These are phyloP conservation scores for Globisporangium alternatum DNA, from an alignment of 352 stramenopile genomes.

Conservation along the genomic window DNA sequence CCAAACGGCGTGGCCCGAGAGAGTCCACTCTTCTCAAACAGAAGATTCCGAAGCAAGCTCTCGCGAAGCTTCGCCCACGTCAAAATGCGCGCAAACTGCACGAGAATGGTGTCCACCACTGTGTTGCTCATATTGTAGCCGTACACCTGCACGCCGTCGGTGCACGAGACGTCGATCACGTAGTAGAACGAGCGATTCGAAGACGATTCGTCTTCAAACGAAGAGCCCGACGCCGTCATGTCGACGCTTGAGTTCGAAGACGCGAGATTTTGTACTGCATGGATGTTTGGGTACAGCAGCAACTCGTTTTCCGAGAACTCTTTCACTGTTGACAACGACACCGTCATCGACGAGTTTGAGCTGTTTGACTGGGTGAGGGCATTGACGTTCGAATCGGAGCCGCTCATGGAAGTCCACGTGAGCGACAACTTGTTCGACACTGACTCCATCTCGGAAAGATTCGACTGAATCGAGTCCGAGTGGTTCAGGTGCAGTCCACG, in stretches of 20 bases:
- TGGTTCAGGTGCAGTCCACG: slow-evolving; percentile 17
- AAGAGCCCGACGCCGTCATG: not conserved
- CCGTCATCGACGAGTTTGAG: slow-evolving; percentile 14
- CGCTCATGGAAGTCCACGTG: slow-evolving; percentile 33
- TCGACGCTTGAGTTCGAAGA: slow-evolving; percentile 6
- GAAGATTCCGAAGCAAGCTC: slow-evolving; percentile 48
- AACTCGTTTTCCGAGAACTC: slow-evolving; percentile 62
- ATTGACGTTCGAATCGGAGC: slow-evolving; percentile 31
- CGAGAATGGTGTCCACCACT: slow-evolving; percentile 54
- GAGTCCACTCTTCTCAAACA: slow-evolving; percentile 63
- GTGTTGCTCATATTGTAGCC: slow-evolving; percentile 78
- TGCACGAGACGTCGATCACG: slow-evolving; percentile 59
- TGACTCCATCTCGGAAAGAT: slow-evolving; percentile 67
- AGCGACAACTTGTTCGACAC: slow-evolving; percentile 34
- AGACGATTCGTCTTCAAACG: slow-evolving; percentile 6
- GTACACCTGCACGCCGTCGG: slow-evolving; percentile 54
- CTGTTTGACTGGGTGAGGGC: slow-evolving; percentile 17
- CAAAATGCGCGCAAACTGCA: slow-evolving; percentile 50
- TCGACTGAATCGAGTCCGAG: slow-evolving; percentile 72
- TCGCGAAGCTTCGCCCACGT: slow-evolving; percentile 77
- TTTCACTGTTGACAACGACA: not conserved
- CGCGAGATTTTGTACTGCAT: not conserved
- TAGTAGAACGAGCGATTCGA: slow-evolving; percentile 74
- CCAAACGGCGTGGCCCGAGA: slow-evolving; percentile 40
- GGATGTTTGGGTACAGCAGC: slow-evolving; percentile 37